Percentiles rank a stretch among this genome's conserved stretches.
Conservation (phyloP, 805 yeast species). For the Yarrowia sp. region DNA sequence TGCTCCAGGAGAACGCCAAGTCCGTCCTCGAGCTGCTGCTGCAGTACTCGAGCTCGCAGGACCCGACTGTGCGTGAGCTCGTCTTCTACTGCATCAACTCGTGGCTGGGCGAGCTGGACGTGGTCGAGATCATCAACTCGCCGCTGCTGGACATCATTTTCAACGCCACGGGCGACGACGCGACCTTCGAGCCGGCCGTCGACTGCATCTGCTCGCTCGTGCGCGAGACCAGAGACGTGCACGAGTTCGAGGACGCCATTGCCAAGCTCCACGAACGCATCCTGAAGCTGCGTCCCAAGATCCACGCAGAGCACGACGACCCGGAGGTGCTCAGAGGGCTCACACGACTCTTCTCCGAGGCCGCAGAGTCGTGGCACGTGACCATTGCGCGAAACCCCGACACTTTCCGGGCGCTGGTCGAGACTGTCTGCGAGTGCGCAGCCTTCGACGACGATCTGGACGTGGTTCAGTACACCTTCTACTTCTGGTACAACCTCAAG, state of each 20-base stretch:
- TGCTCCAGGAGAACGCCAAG: conserved; percentile 66
- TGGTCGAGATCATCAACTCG: conserved; percentile 62
- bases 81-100: conserved; percentile 76
- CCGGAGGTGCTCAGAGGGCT: conserved; percentile 65
- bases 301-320: conserved; percentile 44
- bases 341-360: conserved; percentile 79
- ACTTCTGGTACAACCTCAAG: conserved; percentile 84
- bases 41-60: conserved; percentile 43
- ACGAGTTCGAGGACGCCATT: conserved; percentile 50
- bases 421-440: conserved; percentile 66
- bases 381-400: conserved; percentile 70
- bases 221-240: conserved; percentile 74
- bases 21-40: conserved; percentile 64
- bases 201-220: conserved; percentile 84
- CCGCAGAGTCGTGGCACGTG: conserved; percentile 95
- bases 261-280: conserved; percentile 68
- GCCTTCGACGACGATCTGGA: conserved; percentile 80
- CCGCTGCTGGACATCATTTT: conserved; percentile 70
- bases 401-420: conserved; percentile 69
- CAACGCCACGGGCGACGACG: conserved; percentile 54
- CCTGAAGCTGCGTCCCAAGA: conserved; percentile 54
- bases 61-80: conserved; percentile 42
- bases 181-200: conserved; percentile 76
- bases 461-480: conserved; percentile 83
- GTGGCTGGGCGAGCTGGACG: conserved; percentile 87